Conservation (phyloP, 345 rosid species). For the Erodium maritimum region DNA sequence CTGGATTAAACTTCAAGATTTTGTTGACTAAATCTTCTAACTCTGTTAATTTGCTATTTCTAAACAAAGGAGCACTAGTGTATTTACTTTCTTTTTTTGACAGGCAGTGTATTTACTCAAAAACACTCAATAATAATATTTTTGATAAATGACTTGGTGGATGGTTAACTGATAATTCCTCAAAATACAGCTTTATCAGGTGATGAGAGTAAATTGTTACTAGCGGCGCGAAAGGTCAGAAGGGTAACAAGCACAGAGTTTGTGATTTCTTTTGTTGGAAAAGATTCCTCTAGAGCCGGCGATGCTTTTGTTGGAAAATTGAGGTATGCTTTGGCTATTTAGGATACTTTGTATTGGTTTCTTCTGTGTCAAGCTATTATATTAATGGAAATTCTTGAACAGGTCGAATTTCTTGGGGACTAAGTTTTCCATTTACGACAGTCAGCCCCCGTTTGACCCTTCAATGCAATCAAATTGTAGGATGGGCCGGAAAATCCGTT, state of each 20-base stretch:
- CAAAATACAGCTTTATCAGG: slow-evolving; percentile 53
- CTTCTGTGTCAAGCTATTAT: slow-evolving; percentile 8
- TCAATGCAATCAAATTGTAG: slow-evolving; percentile 17
- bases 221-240: slow-evolving; percentile 74
- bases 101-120: too few species aligned
- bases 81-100: too few species aligned
- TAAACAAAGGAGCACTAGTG: too few species aligned
- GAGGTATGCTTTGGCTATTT: slow-evolving; percentile 29
- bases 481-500: slow-evolving; percentile 22
- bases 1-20: too few species aligned
- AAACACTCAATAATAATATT: too few species aligned
- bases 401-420: slow-evolving; percentile 95
- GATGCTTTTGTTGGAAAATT: slow-evolving; percentile 55
- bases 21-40: too few species aligned
- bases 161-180: neutral
- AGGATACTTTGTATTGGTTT: slow-evolving; percentile 4
- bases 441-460: slow-evolving; percentile 37
- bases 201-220: slow-evolving; percentile 56
- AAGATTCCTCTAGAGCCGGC: slow-evolving; percentile 56
- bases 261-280: slow-evolving; percentile 49
- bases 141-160: neutral
- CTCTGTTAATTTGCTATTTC: too few species aligned
- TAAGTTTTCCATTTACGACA: slow-evolving; percentile 62
- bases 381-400: slow-evolving; percentile 15
- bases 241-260: slow-evolving; percentile 59